These are phyloP conservation scores for Lactarius hatsudake DNA, from an alignment of 768 basidiomycete species.

Conservation along the genomic window DNA sequence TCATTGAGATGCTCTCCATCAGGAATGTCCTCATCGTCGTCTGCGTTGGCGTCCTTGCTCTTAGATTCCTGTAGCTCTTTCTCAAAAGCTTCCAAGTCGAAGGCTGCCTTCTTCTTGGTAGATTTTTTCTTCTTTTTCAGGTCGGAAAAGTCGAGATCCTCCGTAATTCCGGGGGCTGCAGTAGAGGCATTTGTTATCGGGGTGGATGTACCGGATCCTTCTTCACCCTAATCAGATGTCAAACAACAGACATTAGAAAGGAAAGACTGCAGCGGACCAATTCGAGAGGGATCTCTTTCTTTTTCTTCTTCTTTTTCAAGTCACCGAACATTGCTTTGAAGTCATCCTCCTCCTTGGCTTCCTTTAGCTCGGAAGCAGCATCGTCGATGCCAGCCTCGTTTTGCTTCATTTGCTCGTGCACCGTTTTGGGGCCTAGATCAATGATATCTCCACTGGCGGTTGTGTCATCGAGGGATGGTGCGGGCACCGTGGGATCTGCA, in stretches of 20 bases:
- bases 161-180: conserved; percentile 38
- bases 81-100: conserved; percentile 92
- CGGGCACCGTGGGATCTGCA: conserved; percentile 77
- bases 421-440: conserved; percentile 73
- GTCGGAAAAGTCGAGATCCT: conserved; percentile 92
- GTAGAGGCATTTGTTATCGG: conserved; percentile 39
- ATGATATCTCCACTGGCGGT: conserved; percentile 69
- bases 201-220: conserved; percentile 65
- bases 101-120: conserved; percentile 81
- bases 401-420: conserved; percentile 72
- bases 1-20: conserved; percentile 65
- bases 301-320: conserved; percentile 91
- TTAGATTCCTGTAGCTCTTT: conserved; percentile 80
- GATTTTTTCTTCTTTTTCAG: conserved; percentile 96
- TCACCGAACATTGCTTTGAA: conserved; percentile 85
- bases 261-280: conserved; percentile 46
- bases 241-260: background rate
- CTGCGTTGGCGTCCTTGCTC: conserved; percentile 52
- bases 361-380: conserved; percentile 38
- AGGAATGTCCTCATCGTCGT: conserved; percentile 54
- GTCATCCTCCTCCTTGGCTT: conserved; percentile 67
- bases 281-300: conserved; percentile 83
- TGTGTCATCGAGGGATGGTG: conserved; percentile 69
- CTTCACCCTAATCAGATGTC: conserved; percentile 45
- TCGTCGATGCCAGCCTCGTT: conserved; percentile 38